Conservation (phyloP, 139 green algal genomes). For the Coccomyxa sp. region DNA sequence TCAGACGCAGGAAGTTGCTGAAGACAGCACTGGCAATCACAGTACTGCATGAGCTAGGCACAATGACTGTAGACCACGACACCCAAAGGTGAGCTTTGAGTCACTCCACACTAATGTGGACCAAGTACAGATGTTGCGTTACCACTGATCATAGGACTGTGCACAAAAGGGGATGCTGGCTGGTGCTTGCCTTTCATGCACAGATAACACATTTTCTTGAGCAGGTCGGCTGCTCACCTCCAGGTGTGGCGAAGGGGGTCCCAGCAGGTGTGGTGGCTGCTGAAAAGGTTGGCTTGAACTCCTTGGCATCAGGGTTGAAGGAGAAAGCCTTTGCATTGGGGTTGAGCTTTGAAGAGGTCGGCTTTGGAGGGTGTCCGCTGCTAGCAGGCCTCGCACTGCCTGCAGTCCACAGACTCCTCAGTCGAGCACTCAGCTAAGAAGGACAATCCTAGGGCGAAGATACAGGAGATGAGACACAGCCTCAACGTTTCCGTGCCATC, state of each 20-base stretch:
- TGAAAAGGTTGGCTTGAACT: slow-evolving; percentile 26
- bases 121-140: neutral
- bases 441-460: neutral
- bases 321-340: slow-evolving; percentile 47
- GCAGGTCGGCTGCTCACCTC: neutral
- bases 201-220: neutral
- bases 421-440: neutral
- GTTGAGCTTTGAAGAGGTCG: slow-evolving; percentile 23
- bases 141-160: neutral
- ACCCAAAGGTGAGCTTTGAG: neutral
- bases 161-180: neutral
- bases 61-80: neutral
- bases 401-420: neutral
- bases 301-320: slow-evolving; percentile 48
- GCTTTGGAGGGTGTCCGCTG: neutral
- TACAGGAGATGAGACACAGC: neutral
- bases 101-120: neutral
- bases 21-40: neutral
- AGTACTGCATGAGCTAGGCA: neutral
- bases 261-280: slow-evolving; percentile 1
- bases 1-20: no score
- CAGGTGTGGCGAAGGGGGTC: neutral
- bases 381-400: neutral
- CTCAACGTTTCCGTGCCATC: neutral
- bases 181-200: neutral